phyloP scores from a whole-genome alignment of 2,329 filamentous ascomycete genomes.

The Neonectria neomacrospora region DNA sequence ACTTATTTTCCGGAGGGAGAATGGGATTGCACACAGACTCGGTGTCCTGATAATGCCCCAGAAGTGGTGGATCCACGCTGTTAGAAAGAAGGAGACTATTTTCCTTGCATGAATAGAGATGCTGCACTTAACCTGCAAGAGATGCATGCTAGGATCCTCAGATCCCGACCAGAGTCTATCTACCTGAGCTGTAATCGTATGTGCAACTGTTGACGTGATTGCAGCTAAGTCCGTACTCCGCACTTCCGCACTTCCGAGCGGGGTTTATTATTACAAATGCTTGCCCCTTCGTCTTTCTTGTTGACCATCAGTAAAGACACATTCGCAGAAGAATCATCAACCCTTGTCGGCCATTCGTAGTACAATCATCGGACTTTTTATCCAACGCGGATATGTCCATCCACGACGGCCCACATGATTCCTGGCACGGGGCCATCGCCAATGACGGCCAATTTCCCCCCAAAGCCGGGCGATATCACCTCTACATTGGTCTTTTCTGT shows the following conservation, averaged over 20 bases:
- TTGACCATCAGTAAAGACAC: neutral
- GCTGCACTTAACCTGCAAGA: no score
- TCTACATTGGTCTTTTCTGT: constrained; percentile 70
- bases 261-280: constrained; percentile 17
- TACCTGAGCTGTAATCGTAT: no score
- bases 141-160: no score
- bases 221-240: neutral
- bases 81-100: no score
- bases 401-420: constrained; percentile 36
- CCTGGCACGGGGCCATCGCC: constrained; percentile 41
- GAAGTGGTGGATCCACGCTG: no score
- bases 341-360: neutral
- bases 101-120: no score
- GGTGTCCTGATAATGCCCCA: no score
- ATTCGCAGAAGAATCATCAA: neutral
- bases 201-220: neutral
- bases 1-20: no score
- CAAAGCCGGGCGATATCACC: constrained; percentile 67
- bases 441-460: constrained; percentile 60
- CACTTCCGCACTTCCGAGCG: constrained; percentile 26
- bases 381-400: constrained; percentile 26
- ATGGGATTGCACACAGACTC: no score
- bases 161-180: no score
- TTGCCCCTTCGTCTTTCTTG: neutral
- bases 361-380: neutral